These are phyloP conservation scores for Aspergillus avenaceus DNA, from an alignment of 495 filamentous ascomycete species.

Conservation along the genomic window DNA sequence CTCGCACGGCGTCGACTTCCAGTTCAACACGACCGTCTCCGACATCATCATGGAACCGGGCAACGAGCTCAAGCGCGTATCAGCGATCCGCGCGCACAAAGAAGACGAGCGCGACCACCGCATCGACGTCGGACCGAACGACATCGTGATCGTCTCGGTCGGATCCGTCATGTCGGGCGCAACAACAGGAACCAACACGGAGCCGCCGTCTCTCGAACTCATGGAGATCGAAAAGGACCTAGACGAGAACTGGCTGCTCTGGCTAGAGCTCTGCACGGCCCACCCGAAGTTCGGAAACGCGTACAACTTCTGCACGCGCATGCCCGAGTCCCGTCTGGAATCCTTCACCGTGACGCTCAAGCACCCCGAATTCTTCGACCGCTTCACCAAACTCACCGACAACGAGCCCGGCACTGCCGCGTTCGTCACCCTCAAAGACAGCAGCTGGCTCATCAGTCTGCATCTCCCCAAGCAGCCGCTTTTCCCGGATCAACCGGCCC, in stretches of 20 bases:
- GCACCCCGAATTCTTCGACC: conserved; percentile 24
- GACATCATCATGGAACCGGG: conserved; percentile 20
- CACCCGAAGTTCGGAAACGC: conserved; percentile 35
- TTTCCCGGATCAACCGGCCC: conserved; percentile 28
- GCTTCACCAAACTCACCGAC: conserved; percentile 20
- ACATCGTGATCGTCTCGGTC: conserved; percentile 28
- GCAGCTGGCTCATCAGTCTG: conserved; percentile 33
- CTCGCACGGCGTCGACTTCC: conserved; percentile 39
- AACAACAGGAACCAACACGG: conserved; percentile 19
- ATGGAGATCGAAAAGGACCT: conserved; percentile 22
- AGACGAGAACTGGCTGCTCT: conserved; percentile 32
- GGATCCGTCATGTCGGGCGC: conserved; percentile 27
- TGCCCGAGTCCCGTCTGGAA: conserved; percentile 30
- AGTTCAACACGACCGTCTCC: conserved; percentile 27
- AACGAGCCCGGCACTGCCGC: conserved; percentile 25
- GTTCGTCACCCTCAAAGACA: conserved; percentile 32
- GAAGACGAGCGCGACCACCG: conserved; percentile 10
- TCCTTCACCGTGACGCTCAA: conserved; percentile 40
- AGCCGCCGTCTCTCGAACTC: conserved; percentile 16
- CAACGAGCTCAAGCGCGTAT: conserved; percentile 8
- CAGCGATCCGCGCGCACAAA: background rate
- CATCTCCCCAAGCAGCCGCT: conserved; percentile 36
- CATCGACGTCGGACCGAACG: conserved; percentile 15
- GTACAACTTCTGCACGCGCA: conserved; percentile 34
- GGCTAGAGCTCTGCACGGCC: conserved; percentile 23